Evolutionary conservation across 1,284 basidiomycete genomes (phyloP).

Genomic region (Apiotrichum porosum): DNA sequence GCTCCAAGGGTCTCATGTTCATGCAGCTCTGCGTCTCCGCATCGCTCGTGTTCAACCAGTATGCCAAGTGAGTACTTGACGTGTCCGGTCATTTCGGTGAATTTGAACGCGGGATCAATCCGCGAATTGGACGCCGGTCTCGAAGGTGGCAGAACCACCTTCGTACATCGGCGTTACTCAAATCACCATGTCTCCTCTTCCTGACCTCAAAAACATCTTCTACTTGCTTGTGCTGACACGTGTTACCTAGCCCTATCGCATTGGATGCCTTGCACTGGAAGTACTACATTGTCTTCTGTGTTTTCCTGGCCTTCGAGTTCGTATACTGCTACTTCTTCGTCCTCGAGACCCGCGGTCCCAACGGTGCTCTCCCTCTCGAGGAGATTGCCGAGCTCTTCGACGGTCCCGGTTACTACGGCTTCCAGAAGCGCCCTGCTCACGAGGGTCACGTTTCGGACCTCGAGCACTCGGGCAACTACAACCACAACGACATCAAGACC

Average conservation of each 20-base stretch:
- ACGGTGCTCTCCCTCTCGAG: conserved; percentile 38
- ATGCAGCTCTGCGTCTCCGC: conserved; percentile 40
- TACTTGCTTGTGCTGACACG: too few relatives aligned
- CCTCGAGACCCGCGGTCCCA: conserved; percentile 37
- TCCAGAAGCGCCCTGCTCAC: conserved; percentile 16
- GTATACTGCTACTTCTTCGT: conserved; percentile 44
- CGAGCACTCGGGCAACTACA: too few relatives aligned
- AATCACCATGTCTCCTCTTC: too few relatives aligned
- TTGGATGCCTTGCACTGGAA: conserved; percentile 29
- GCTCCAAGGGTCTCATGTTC: conserved; percentile 71
- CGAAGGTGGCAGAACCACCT: too few relatives aligned
- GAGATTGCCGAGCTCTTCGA: conserved; percentile 37
- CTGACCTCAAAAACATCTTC: too few relatives aligned
- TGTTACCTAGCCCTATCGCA: conserved; percentile 47
- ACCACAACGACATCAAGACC: too few relatives aligned
- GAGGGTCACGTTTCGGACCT: too few relatives aligned
- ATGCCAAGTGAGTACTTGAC: conserved; percentile 1
- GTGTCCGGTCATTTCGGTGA: too few relatives aligned
- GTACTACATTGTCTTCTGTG: conserved; percentile 28
- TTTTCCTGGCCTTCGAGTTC: conserved; percentile 39
- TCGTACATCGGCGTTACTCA: too few relatives aligned
- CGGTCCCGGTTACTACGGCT: conserved; percentile 11
- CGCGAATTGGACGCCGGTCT: too few relatives aligned
- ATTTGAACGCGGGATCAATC: too few relatives aligned
- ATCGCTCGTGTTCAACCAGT: conserved; percentile 43